A percentile compares a stretch with the other conserved stretches of the same genome.
These are phyloP conservation scores for Silene uniflora DNA, from an alignment of 148 eudicot genomes.

Conservation along the genomic window DNA sequence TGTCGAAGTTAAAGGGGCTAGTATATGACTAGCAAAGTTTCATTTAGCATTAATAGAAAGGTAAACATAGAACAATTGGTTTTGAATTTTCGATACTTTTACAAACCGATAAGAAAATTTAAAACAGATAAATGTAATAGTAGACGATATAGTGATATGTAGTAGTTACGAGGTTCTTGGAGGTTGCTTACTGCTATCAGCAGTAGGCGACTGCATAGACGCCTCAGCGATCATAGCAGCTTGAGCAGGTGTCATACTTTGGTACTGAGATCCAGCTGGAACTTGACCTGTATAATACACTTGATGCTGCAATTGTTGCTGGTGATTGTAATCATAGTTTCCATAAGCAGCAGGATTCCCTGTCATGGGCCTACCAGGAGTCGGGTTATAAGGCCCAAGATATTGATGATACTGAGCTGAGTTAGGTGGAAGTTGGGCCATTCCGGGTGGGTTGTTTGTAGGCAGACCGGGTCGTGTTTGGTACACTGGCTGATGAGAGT, in stretches of 20 bases:
- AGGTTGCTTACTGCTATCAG: conserved; percentile 14
- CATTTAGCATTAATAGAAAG: neutral
- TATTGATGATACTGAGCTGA: conserved; percentile 23
- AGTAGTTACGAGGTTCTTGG: conserved; percentile 20
- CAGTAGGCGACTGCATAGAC: conserved; percentile 22
- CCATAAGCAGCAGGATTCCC: conserved; percentile 20
- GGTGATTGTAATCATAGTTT: conserved; percentile 19
- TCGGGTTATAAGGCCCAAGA: conserved; percentile 14
- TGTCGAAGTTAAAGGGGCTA: too few relatives aligned
- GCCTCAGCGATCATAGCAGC: conserved; percentile 34
- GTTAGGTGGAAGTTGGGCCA: neutral
- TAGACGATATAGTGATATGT: neutral
- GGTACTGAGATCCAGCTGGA: conserved; percentile 23
- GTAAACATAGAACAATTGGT: neutral
- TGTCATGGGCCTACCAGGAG: conserved; percentile 11
- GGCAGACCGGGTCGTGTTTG: conserved; percentile 12
- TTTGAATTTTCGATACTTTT: neutral
- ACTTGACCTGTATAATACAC: conserved; percentile 29
- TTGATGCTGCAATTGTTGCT: conserved; percentile 15
- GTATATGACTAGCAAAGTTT: too few relatives aligned
- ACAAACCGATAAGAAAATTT: neutral
- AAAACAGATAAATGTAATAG: neutral
- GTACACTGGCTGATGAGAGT: conserved; percentile 10
- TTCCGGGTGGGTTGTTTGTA: conserved; percentile 9
- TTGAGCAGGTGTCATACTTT: conserved; percentile 32